Evolutionary conservation across 495 filamentous ascomycete genomes (phyloP), one percentile per base, ranked within the genome.

Genomic region (Hypoxylon subgilvum): DNA sequence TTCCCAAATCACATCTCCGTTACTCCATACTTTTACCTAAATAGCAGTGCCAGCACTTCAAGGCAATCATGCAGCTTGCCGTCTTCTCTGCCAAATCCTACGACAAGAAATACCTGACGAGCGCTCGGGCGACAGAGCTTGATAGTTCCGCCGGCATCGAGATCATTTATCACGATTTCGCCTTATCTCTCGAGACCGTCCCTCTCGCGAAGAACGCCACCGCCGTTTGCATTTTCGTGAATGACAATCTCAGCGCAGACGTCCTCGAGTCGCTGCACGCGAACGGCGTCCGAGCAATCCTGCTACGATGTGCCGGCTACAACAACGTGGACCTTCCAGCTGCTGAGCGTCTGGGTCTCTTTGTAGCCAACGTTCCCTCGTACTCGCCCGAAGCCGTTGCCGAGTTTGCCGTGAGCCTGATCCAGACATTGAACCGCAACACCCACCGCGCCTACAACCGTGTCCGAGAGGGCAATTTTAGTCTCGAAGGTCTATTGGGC

Each of bases 351-450:
- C 76, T 86, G 2, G 81, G 81, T 32, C 64, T 89, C 65, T 82
- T 85, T 66, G 85, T 89, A 42, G 85, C 83, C 52, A 82, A 82
- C 48, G 86, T 90, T 16, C 85, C 86, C 0, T 76, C 85, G 1
- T 89, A 90, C 69, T 84, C 83, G 3, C 87, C 87, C 52, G 86
- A 88, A 61, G 84, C 86, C 3, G 87, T 90, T 2, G 87, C 87
- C 59, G 87, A 89, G 72, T 89, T 88, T 65, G 80, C 86, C 14
- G 75, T 88, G 12, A 82, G 85, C 6, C 76, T 89, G 63, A 74
- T 87, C 31, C 84, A 86, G 70, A 88, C 86, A 0, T 75, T 89
- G 19, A 88, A 89, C 63, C 84, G 87, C 14, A 84, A 86, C 57
- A 86, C 83, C 12, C 87, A 89, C 67, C 84, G 86, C 17, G 82